phyloP scores from a whole-genome alignment of 257 asterid genomes.

The Solanum pimpinellifolium region DNA sequence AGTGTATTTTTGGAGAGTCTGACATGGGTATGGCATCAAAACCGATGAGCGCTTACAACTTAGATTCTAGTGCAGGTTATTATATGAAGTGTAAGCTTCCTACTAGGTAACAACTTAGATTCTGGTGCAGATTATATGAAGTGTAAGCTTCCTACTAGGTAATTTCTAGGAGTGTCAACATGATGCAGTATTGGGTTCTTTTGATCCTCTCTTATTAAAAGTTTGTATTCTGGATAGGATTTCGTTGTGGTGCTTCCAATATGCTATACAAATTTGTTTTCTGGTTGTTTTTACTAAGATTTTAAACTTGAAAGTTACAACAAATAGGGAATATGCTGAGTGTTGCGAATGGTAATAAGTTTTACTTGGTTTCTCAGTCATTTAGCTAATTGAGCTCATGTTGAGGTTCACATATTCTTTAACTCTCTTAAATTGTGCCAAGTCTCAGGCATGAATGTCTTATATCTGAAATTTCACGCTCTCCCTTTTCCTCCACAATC shows the following conservation, averaged over 20 bases:
- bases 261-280: neutral
- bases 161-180: neutral
- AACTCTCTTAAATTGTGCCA: neutral
- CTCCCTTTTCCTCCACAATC: neutral
- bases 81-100: neutral
- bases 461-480: neutral
- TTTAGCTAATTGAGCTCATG: neutral
- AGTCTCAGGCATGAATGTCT: neutral
- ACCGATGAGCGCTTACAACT: neutral
- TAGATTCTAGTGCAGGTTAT: neutral
- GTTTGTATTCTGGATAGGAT: neutral
- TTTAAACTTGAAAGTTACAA: neutral
- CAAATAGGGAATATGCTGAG: neutral
- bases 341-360: neutral
- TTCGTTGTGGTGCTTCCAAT: neutral
- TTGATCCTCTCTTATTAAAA: neutral
- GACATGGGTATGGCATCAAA: neutral
- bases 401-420: neutral
- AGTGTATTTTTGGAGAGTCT: neutral
- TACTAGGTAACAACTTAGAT: neutral
- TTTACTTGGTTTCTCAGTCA: neutral
- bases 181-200: neutral
- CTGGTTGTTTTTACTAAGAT: neutral
- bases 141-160: neutral
- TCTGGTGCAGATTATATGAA: neutral